Percentiles rank a stretch among this genome's conserved stretches.
These are phyloP conservation scores for Coniochaeta prunicola DNA, from an alignment of 2,329 filamentous ascomycete species.

Conservation along the genomic window DNA sequence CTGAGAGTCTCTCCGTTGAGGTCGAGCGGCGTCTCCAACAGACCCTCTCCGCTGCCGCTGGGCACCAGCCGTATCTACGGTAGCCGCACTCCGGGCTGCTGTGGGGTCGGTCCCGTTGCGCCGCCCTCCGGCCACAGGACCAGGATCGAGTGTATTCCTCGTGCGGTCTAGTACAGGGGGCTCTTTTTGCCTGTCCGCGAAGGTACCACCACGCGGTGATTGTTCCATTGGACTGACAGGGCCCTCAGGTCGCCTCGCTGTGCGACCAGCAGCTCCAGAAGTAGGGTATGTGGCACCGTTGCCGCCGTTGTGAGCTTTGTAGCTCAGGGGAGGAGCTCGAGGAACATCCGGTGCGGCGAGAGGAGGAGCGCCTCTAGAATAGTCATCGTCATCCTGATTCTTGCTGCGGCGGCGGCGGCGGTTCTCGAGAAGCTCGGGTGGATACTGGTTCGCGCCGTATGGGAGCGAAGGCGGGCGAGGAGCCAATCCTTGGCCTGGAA, in stretches of 20 bases:
- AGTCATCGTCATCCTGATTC: conserved; percentile 32
- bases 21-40: conserved; percentile 4
- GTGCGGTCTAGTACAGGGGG: conserved; percentile 20
- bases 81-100: conserved; percentile 16
- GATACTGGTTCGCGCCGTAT: conserved; percentile 34
- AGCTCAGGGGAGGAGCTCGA: conserved; percentile 50
- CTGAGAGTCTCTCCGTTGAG: conserved; percentile 26
- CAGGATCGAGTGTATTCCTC: conserved; percentile 16
- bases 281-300: conserved; percentile 24
- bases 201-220: not conserved
- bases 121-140: conserved; percentile 13
- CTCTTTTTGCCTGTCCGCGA: conserved; percentile 8
- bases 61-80: conserved; percentile 17
- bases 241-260: conserved; percentile 15
- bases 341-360: conserved; percentile 56
- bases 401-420: conserved; percentile 33
- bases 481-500: conserved; percentile 44
- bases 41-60: conserved; percentile 16
- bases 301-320: conserved; percentile 41
- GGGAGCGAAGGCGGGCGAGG: conserved; percentile 53
- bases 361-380: conserved; percentile 25
- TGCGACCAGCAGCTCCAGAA: conserved; percentile 19
- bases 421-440: conserved; percentile 35
- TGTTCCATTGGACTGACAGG: conserved; percentile 15
- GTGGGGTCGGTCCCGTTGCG: conserved; percentile 15